Base-by-base conservation (phyloP, 129 eudicot genomes). In the Helianthus annuus region DNA sequence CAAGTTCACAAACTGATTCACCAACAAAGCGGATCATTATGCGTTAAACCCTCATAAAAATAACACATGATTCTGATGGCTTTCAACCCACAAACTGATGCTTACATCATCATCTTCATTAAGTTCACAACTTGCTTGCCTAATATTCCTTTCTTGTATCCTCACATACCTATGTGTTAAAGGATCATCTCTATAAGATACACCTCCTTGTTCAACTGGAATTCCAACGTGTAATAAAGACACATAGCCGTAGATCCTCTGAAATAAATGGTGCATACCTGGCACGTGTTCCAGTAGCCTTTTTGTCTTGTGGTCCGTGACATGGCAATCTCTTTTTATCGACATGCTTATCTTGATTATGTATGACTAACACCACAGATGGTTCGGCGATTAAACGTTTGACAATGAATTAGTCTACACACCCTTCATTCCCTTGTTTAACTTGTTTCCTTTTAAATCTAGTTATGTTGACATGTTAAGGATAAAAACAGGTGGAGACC, bases 151-250 rank as follows among this genome's bases (percentile, higher is more conserved):
- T 81, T 92, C 98, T 71, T 85, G 98, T 73, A 90, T 82, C 68
- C 98, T 81, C 65, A 92, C 98, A 76, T 83, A 83, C 75, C 98
- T 83, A 71, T 89, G 98, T 14, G 93, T 92, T 56, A 92, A 72
- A 70, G 89, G 92, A 61, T 92, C 98, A 57, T 92, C 98, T 64
- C 96, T 87, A 70, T 89, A 89, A 76, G 69, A 74, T 7, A 88
- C 87, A 15, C 98, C 96, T 27, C 98, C 98, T 78, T 92, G 98
- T 80, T 92, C 98, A 39, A 92, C 98, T 0, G 98, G 82, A 49
- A 92, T 96, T 69, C 98, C 98, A 55, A 92, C 98, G 69, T 92
- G 85, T 45, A 92, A 75, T 15, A 92, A 81, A 48, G 42, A 92
- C 90, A 68, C 95, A 95, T 48, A 92, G 90, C 13, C 92, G 98